These are phyloP conservation scores for Fusarium nematophilum DNA, from an alignment of 2,329 filamentous ascomycete species.

Conservation along the genomic window DNA sequence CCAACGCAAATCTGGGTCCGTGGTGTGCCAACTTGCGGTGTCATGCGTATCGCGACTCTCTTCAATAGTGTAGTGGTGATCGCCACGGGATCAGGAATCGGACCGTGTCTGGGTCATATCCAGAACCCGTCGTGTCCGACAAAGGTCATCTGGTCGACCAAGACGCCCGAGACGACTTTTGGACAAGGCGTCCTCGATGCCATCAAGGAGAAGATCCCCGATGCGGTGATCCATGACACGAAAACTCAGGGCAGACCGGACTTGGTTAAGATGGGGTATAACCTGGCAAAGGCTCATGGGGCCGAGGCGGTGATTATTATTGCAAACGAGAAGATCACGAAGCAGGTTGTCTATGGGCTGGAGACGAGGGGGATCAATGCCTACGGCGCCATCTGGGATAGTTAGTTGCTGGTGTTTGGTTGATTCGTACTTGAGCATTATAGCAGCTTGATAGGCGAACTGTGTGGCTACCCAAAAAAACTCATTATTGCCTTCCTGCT, in stretches of 20 bases:
- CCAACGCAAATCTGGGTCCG: slow-evolving; percentile 72
- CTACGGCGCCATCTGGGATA: slow-evolving; percentile 77
- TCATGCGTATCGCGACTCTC: slow-evolving; percentile 71
- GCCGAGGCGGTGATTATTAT: slow-evolving; percentile 78
- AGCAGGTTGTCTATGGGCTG: slow-evolving; percentile 71
- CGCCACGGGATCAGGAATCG: slow-evolving; percentile 77
- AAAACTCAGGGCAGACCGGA: slow-evolving; percentile 65
- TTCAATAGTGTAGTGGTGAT: slow-evolving; percentile 72
- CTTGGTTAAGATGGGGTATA: slow-evolving; percentile 51
- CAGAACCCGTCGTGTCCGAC: slow-evolving; percentile 56
- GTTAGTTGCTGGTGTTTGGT: too few species aligned
- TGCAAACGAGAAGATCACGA: slow-evolving; percentile 71
- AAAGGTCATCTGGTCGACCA: slow-evolving; percentile 73
- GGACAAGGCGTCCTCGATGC: slow-evolving; percentile 63
- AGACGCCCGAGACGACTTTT: slow-evolving; percentile 67
- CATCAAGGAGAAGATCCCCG: slow-evolving; percentile 64
- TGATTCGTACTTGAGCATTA: too few species aligned
- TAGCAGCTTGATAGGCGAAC: too few species aligned
- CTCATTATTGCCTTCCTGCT: too few species aligned
- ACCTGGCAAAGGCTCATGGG: slow-evolving; percentile 63
- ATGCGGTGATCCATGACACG: slow-evolving; percentile 74
- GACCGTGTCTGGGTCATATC: slow-evolving; percentile 64
- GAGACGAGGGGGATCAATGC: slow-evolving; percentile 71
- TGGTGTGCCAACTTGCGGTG: slow-evolving; percentile 71
- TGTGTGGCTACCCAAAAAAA: too few species aligned